Evolutionary conservation across 2,329 filamentous ascomycete genomes (phyloP).

Genomic region (Teratosphaeria epicoccoides): DNA sequence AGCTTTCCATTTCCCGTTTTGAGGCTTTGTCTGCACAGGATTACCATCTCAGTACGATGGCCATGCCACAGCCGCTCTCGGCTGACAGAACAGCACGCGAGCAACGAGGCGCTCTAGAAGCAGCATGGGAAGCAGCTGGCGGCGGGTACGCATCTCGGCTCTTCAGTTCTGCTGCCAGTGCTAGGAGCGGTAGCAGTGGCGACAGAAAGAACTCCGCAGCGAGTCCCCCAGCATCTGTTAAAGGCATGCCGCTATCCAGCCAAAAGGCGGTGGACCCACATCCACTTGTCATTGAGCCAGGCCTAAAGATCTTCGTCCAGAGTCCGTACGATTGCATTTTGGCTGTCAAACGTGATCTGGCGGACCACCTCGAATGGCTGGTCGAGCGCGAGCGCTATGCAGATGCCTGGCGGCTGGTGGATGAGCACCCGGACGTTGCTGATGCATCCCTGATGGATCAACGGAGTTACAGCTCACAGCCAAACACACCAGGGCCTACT

Average conservation of each 20-base stretch:
- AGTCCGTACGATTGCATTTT: constrained; percentile 96
- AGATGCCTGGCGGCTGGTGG: constrained; percentile 78
- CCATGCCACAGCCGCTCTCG: constrained; percentile 56
- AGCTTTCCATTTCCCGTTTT: constrained; percentile 73
- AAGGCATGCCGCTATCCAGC: constrained; percentile 4
- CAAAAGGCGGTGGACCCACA: constrained; percentile 28
- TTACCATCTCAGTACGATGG: constrained; percentile 79
- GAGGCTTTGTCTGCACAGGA: constrained; percentile 79
- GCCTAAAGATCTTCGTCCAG: constrained; percentile 82
- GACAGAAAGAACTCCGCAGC: constrained; percentile 12
- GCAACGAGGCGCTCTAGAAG: constrained; percentile 61
- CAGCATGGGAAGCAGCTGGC: constrained; percentile 67
- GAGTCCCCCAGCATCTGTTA: constrained; percentile 26
- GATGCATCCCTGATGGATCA: constrained; percentile 12
- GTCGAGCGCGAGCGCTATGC: constrained; percentile 70
- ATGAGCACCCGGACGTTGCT: constrained; percentile 70
- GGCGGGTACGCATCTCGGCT: constrained; percentile 78
- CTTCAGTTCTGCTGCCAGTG: constrained; percentile 76
- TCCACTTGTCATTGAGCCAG: constrained; percentile 43
- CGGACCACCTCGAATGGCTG: constrained; percentile 79
- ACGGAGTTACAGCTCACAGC: constrained; percentile 22
- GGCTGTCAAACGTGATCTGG: constrained; percentile 73
- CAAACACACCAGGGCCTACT: constrained; percentile 34
- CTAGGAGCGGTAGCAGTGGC: constrained; percentile 38
- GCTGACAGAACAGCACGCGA: constrained; percentile 42